A percentile compares a stretch with the other conserved stretches of the same genome.
phyloP scores from a whole-genome alignment of 805 yeast genomes.

The Pichia scutulata region DNA sequence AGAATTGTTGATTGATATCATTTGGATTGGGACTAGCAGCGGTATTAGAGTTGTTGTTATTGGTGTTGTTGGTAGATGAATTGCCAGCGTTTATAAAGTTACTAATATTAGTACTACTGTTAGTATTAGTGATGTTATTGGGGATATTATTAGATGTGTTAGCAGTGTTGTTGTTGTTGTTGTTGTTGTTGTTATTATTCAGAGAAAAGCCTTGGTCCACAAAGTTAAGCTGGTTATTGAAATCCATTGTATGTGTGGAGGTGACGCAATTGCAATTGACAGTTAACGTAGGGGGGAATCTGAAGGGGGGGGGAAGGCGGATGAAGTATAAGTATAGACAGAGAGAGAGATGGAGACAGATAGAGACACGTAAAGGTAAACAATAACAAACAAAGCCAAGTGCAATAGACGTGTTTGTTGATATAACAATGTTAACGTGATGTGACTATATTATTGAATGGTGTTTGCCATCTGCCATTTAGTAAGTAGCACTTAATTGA shows the following conservation, averaged over 20 bases:
- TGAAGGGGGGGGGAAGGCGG: neutral
- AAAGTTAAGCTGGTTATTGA: conserved; percentile 3
- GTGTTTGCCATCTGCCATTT: neutral
- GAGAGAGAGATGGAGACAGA: too few species aligned
- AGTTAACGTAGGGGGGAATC: too few species aligned
- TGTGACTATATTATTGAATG: neutral
- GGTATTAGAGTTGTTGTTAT: neutral
- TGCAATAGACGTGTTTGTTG: neutral
- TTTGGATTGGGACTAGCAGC: neutral
- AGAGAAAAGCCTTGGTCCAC: conserved; percentile 3
- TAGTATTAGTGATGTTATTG: neutral
- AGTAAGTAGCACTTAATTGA: too few species aligned
- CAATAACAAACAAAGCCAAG: neutral
- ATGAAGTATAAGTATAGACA: too few species aligned
- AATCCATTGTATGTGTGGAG: conserved; percentile 2
- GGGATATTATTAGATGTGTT: neutral
- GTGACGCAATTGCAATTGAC: neutral
- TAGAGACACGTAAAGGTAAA: neutral
- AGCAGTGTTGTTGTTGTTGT: neutral
- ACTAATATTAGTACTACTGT: neutral
- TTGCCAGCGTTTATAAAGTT: neutral
- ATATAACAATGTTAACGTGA: neutral
- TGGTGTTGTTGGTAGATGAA: neutral
- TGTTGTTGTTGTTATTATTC: neutral
- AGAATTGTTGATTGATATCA: conserved; percentile 7